phyloP scores from a whole-genome alignment of 1,284 basidiomycete species.

The Fomitiporia mediterranea region DNA sequence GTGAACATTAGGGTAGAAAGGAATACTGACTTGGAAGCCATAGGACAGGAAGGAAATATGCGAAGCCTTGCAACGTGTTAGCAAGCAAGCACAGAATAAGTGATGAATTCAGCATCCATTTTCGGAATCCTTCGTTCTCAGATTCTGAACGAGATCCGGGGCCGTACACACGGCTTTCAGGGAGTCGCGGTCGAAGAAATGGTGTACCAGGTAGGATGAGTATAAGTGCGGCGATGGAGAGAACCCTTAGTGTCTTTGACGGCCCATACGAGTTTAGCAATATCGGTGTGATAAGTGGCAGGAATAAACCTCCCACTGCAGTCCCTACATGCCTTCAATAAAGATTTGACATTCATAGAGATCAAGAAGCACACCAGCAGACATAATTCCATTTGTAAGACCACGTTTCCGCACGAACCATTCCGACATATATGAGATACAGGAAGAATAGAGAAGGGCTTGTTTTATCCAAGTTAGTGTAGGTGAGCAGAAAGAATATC shows the following conservation, averaged over 20 bases:
- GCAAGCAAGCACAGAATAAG: conserved; percentile 32
- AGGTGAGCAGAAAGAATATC: neutral
- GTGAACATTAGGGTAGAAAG: conserved; percentile 1
- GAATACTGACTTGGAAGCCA: conserved; percentile 34
- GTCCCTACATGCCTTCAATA: conserved; percentile 25
- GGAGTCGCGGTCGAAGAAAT: conserved; percentile 33
- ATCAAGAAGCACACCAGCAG: conserved; percentile 30
- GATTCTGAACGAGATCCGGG: conserved; percentile 19
- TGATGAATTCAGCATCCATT: conserved; percentile 26
- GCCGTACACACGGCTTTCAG: conserved; percentile 26
- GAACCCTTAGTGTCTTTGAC: conserved; percentile 28
- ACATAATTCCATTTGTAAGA: conserved; percentile 38
- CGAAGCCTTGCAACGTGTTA: conserved; percentile 35
- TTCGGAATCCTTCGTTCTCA: conserved; percentile 9
- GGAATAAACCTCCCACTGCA: conserved; percentile 33
- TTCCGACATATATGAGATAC: conserved; percentile 37
- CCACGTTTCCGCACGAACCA: conserved; percentile 41
- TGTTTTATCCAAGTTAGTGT: conserved; percentile 18
- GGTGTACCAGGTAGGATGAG: conserved; percentile 29
- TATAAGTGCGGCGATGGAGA: conserved; percentile 26
- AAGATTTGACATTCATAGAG: neutral
- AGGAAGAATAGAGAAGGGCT: conserved; percentile 35
- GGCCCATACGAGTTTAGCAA: conserved; percentile 30
- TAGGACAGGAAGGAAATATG: conserved; percentile 33
- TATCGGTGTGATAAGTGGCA: conserved; percentile 32